Percentiles rank a stretch among this genome's conserved stretches.
Conservation (phyloP, 2,329 filamentous ascomycete genomes). For the Neofusicoccum ribis region DNA sequence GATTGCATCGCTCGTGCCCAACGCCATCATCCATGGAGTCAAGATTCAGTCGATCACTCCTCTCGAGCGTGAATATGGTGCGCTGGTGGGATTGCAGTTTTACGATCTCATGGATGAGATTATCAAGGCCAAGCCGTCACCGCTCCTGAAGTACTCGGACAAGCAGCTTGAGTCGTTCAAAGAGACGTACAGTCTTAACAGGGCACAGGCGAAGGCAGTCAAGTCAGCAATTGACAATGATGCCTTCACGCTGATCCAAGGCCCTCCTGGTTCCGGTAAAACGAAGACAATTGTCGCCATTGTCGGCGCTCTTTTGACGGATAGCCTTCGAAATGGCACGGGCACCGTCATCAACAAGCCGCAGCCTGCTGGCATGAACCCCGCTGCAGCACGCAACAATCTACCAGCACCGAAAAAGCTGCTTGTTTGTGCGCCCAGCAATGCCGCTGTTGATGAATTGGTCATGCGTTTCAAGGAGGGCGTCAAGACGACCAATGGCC, state of each 20-base stretch:
- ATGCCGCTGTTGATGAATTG: slow-evolving; percentile 93
- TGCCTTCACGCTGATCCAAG: slow-evolving; percentile 94
- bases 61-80: slow-evolving; percentile 92
- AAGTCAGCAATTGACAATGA: slow-evolving; percentile 93
- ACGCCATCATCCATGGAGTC: slow-evolving; percentile 68
- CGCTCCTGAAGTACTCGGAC: slow-evolving; percentile 77
- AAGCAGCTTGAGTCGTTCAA: slow-evolving; percentile 69
- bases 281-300: slow-evolving; percentile 98
- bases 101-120: slow-evolving; percentile 96
- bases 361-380: slow-evolving; percentile 25
- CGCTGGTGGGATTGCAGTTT: slow-evolving; percentile 85
- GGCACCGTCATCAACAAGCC: slow-evolving; percentile 49
- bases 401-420: slow-evolving; percentile 71
- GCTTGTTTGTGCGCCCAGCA: slow-evolving; percentile 95
- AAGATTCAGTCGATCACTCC: slow-evolving; percentile 93
- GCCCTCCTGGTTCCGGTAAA: slow-evolving; percentile 93
- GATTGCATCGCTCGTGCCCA: slow-evolving; percentile 66
- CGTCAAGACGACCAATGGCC: slow-evolving; percentile 74
- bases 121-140: slow-evolving; percentile 83
- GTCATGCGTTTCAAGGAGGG: slow-evolving; percentile 90
- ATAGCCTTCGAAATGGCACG: slow-evolving; percentile 50
- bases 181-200: slow-evolving; percentile 79
- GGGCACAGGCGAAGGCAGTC: slow-evolving; percentile 86
- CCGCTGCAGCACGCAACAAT: slow-evolving; percentile 26
- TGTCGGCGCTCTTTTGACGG: slow-evolving; percentile 80